Conservation (phyloP, 2,329 filamentous ascomycete species). For the Phialocephala subalpina region DNA sequence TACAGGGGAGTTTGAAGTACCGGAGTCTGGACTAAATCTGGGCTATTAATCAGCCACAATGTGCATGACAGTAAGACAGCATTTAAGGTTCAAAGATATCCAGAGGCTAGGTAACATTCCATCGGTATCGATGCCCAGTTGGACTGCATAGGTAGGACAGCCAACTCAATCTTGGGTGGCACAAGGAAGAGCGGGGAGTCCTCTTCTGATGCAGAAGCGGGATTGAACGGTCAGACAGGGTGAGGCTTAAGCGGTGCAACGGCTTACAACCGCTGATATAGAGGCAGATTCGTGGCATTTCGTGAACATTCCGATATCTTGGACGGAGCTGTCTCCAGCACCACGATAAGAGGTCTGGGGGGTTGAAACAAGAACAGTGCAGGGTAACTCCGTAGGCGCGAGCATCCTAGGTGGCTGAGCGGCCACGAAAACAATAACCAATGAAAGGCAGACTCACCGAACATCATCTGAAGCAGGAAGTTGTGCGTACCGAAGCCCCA, state of each 20-base stretch:
- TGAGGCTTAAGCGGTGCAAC: conserved; percentile 44
- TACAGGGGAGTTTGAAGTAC: conserved; percentile 44
- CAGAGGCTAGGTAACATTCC: conserved; percentile 24
- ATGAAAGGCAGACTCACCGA: conserved; percentile 42
- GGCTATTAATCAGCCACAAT: conserved; percentile 42
- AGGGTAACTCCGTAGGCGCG: conserved; percentile 36
- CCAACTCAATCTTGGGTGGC: conserved; percentile 39
- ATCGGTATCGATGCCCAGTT: conserved; percentile 38
- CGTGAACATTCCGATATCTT: conserved; percentile 30
- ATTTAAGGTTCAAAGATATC: conserved; percentile 38
- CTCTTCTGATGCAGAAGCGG: conserved; percentile 42
- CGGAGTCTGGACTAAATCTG: conserved; percentile 44
- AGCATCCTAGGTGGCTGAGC: conserved; percentile 37
- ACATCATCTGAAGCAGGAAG: conserved; percentile 45
- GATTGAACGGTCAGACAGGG: conserved; percentile 33
- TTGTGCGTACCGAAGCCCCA: conserved; percentile 46
- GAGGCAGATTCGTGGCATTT: conserved; percentile 41
- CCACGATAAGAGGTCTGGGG: conserved; percentile 30
- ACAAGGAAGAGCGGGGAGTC: conserved; percentile 36
- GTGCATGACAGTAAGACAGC: conserved; percentile 39
- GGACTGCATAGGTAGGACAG: conserved; percentile 40
- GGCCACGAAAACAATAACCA: conserved; percentile 34
- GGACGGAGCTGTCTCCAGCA: conserved; percentile 25
- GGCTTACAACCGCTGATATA: conserved; percentile 28
- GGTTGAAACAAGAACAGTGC: conserved; percentile 26